Conservation (phyloP, 2,329 filamentous ascomycete genomes). For the Diaporthe vexans region DNA sequence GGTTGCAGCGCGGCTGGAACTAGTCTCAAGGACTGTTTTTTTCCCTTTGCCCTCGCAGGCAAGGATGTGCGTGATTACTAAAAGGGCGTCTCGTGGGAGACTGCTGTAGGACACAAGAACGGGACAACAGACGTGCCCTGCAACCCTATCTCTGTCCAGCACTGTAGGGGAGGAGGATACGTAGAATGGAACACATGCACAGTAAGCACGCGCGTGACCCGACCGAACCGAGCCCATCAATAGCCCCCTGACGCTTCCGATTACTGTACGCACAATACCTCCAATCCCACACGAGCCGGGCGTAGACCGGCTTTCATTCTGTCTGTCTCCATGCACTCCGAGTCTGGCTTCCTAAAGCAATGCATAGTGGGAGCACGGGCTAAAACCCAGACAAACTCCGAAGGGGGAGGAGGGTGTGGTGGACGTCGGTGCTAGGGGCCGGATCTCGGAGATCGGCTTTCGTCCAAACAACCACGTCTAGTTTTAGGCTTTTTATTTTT, state of each 20-base stretch:
- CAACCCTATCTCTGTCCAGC: not conserved
- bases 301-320: not conserved
- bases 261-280: not conserved
- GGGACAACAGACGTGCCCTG: not conserved
- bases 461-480: no score
- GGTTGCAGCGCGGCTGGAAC: not conserved
- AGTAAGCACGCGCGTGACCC: constrained; percentile 25
- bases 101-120: not conserved
- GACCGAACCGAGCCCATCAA: no score
- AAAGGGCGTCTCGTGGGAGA: not conserved
- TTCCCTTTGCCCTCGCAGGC: no score
- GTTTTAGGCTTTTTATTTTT: not conserved
- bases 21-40: not conserved
- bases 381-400: not conserved
- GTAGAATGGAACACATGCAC: not conserved
- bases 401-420: not conserved
- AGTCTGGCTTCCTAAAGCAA: no score
- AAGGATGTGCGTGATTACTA: constrained; percentile 13
- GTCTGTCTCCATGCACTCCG: no score
- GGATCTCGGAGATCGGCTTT: constrained; percentile 19
- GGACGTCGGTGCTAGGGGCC: not conserved
- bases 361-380: no score
- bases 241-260: not conserved
- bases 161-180: no score
- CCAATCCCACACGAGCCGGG: not conserved